Evolutionary conservation across 331 rosid species (phyloP).

Genomic region (Cydonia oblonga): DNA sequence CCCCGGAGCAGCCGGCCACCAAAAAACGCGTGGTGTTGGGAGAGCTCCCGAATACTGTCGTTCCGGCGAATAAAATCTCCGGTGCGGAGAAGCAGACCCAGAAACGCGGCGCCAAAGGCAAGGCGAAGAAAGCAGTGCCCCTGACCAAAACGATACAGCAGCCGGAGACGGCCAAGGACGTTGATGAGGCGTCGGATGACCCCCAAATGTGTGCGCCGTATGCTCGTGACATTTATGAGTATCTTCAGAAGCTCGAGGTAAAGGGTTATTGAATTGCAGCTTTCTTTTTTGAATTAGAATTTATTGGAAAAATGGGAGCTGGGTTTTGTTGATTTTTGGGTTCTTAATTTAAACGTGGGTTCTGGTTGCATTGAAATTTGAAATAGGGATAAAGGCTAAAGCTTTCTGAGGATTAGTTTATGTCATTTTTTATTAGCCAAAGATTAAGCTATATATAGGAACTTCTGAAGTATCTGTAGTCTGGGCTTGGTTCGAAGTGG

Average conservation of each 20-base stretch:
- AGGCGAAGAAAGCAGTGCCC: slow-evolving; percentile 1
- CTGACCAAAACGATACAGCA: background rate
- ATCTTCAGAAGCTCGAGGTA: slow-evolving; percentile 42
- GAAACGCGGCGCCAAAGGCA: slow-evolving; percentile 2
- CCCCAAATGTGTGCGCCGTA: slow-evolving; percentile 39
- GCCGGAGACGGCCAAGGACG: background rate
- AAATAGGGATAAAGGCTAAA: background rate
- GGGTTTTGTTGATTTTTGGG: background rate
- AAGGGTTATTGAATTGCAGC: background rate
- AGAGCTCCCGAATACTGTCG: slow-evolving; percentile 22
- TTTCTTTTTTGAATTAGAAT: background rate
- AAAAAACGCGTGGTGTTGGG: slow-evolving; percentile 38
- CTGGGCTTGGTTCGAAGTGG: no score
- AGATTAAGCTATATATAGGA: background rate
- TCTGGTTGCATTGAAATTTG: background rate
- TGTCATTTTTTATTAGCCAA: background rate
- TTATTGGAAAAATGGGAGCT: background rate
- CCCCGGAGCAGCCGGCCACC: background rate
- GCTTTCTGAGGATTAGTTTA: background rate
- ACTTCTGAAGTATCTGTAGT: background rate
- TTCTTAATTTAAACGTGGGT: background rate
- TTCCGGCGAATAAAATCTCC: background rate
- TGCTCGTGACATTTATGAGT: slow-evolving; percentile 31
- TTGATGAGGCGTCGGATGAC: slow-evolving; percentile 13
- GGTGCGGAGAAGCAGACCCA: background rate